phyloP scores from a whole-genome alignment of 225 moss, liverwort and hornwort species.

The Bryum argenteum region DNA sequence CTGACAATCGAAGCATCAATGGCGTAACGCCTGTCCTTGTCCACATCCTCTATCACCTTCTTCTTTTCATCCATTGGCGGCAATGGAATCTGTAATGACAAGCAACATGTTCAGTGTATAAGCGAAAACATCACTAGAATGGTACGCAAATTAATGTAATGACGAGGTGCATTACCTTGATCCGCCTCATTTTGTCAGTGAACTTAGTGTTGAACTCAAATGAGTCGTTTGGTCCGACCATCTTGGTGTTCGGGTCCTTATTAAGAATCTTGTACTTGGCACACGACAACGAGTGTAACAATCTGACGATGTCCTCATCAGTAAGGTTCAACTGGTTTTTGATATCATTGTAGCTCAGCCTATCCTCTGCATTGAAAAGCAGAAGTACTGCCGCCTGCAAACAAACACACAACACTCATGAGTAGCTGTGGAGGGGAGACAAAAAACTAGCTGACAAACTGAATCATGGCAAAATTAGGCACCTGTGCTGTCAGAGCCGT shows the following conservation, averaged over 20 bases:
- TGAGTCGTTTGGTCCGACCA: conserved; percentile 63
- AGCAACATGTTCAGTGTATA: not conserved
- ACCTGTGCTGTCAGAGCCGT: not conserved
- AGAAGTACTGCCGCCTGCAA: conserved; percentile 91
- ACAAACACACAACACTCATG: conserved; percentile 7
- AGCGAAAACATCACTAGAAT: not conserved
- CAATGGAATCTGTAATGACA: conserved; percentile 70
- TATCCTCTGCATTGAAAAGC: conserved; percentile 88
- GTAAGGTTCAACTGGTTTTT: conserved; percentile 93
- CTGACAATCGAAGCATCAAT: conserved; percentile 99
- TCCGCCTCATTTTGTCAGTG: conserved; percentile 99
- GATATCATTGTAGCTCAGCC: conserved; percentile 90
- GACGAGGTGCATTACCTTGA: conserved; percentile 57
- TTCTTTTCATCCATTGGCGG: conserved; percentile 99
- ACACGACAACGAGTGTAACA: conserved; percentile 97
- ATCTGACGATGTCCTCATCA: conserved; percentile 88
- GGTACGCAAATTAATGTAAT: not conserved
- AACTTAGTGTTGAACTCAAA: conserved; percentile 97
- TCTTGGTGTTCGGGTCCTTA: conserved; percentile 79
- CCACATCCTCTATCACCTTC: conserved; percentile 99
- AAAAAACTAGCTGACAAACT: conserved; percentile 11
- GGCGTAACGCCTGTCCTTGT: conserved; percentile 98
- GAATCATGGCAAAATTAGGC: not conserved
- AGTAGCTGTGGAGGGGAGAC: not conserved
- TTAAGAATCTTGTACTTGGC: conserved; percentile 95